Evolutionary conservation across 768 basidiomycete species (phyloP).

Genomic region (Butyriboletus loyo): DNA sequence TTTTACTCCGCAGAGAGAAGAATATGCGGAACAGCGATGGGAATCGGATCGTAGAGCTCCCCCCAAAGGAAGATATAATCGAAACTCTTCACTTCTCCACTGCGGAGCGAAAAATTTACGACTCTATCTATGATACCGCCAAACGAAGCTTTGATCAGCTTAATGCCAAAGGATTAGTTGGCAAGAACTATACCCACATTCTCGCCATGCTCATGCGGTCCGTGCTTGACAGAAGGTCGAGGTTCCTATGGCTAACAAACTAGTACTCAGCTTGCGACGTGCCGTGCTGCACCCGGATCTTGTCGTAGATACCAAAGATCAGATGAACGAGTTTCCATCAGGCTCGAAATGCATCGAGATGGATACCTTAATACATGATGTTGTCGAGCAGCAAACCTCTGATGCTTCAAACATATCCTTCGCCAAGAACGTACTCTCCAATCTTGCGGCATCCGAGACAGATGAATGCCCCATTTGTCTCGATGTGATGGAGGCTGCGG

Average conservation of each 20-base stretch:
- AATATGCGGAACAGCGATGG: constrained; percentile 86
- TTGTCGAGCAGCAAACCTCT: constrained; percentile 37
- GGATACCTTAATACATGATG: constrained; percentile 54
- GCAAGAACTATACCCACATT: constrained; percentile 83
- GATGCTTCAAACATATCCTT: constrained; percentile 41
- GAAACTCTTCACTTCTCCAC: constrained; percentile 79
- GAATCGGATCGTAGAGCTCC: constrained; percentile 83
- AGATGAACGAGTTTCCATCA: constrained; percentile 34
- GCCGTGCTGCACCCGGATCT: constrained; percentile 90
- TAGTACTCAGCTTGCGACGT: constrained; percentile 64
- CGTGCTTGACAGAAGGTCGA: constrained; percentile 16
- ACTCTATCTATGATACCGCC: constrained; percentile 76
- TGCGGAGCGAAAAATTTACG: constrained; percentile 83
- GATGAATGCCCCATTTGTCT: constrained; percentile 83
- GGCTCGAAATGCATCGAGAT: constrained; percentile 45
- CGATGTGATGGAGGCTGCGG: constrained; percentile 68
- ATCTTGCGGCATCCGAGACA: constrained; percentile 44
- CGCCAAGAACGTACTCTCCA: constrained; percentile 63
- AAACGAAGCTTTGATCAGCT: constrained; percentile 80
- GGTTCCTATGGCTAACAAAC: constrained; percentile 3
- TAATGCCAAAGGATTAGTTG: constrained; percentile 72
- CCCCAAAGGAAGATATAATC: constrained; percentile 74
- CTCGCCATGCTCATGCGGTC: constrained; percentile 95
- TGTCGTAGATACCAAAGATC: constrained; percentile 55
- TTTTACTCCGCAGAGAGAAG: constrained; percentile 88